Conservation (phyloP, 73 alveolate species). For the Paraurostyla sp. region DNA sequence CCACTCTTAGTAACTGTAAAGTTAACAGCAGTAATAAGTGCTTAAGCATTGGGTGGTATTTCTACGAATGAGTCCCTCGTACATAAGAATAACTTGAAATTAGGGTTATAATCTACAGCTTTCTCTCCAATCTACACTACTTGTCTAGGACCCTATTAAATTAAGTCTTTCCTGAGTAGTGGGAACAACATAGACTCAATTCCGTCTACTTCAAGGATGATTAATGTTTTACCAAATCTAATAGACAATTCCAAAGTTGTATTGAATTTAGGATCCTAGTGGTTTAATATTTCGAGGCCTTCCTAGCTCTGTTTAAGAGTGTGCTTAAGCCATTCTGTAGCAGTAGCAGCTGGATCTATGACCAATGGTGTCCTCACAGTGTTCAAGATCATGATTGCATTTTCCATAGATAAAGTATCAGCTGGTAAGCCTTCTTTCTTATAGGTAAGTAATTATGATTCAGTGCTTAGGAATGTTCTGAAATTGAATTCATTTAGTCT, state of each 20-base stretch:
- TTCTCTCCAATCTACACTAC: slow-evolving; percentile 99
- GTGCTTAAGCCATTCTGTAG: slow-evolving; percentile 98
- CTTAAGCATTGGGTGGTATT: slow-evolving; percentile 97
- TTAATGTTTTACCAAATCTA: slow-evolving; percentile 96
- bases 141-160: slow-evolving; percentile 99
- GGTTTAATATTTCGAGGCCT: slow-evolving; percentile 87
- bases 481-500: slow-evolving; percentile 79
- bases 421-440: slow-evolving; percentile 99
- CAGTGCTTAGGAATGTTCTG: slow-evolving; percentile 95
- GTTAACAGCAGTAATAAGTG: slow-evolving; percentile 96
- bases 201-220: slow-evolving; percentile 98
- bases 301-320: slow-evolving; percentile 77
- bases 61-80: slow-evolving; percentile 98
- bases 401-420: slow-evolving; percentile 98
- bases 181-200: slow-evolving; percentile 99
- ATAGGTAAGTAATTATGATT: slow-evolving; percentile 97
- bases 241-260: slow-evolving; percentile 98
- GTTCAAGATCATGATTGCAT: slow-evolving; percentile 97
- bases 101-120: slow-evolving; percentile 97
- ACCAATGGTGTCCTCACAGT: slow-evolving; percentile 96
- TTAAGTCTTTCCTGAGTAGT: slow-evolving; percentile 96
- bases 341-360: slow-evolving; percentile 99
- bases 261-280: slow-evolving; percentile 96
- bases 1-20: slow-evolving; percentile 99
- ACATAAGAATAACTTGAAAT: slow-evolving; percentile 95